These are phyloP conservation scores for Aspergillus avenaceus DNA, from an alignment of 495 filamentous ascomycete species.

Conservation along the genomic window DNA sequence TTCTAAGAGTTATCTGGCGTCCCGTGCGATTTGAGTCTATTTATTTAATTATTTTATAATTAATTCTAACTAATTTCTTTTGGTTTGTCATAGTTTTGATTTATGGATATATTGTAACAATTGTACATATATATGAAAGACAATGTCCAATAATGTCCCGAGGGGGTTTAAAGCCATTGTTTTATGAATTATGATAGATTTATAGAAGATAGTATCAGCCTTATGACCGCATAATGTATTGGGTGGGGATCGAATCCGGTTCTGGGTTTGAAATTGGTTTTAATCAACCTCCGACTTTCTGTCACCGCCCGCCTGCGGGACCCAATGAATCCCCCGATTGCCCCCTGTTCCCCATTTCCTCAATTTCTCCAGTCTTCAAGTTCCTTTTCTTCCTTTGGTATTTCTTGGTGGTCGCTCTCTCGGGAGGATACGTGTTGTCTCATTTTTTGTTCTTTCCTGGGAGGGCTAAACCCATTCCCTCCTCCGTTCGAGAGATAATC, in stretches of 20 bases:
- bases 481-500: constrained; percentile 9
- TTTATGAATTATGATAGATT: neutral
- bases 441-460: neutral
- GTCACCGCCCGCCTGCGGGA: constrained; percentile 1
- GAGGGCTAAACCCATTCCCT: constrained; percentile 7
- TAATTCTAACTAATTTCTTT: no score
- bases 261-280: neutral
- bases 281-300: neutral
- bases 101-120: neutral
- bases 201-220: neutral
- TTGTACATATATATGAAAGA: no score
- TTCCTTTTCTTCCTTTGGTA: constrained; percentile 13
- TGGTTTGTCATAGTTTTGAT: no score
- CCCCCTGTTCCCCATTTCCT: neutral
- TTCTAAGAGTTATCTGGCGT: neutral
- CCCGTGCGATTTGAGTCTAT: no score
- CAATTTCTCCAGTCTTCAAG: neutral
- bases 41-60: no score
- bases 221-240: neutral
- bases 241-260: neutral
- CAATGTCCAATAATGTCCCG: no score
- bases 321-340: neutral
- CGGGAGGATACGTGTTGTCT: neutral
- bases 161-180: no score
- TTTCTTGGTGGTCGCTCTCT: neutral